Evolutionary conservation across 352 stramenopile genomes (phyloP).

Genomic region (Globisporangium cylindrosporum): DNA sequence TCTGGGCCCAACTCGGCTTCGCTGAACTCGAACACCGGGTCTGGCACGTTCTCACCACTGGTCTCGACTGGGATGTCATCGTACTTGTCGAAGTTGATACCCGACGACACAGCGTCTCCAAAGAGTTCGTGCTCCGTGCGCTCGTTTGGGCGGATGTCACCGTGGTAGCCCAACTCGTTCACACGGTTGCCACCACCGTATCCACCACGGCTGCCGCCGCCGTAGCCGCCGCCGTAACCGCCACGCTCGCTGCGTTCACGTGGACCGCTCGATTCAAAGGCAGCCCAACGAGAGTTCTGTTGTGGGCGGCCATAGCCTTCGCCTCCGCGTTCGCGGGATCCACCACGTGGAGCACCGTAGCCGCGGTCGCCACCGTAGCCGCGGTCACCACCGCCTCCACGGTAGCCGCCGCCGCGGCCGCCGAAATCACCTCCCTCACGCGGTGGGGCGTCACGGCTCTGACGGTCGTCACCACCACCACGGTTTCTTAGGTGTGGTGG

Average conservation of each 20-base stretch:
- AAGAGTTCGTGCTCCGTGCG: constrained; percentile 93
- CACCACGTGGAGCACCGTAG: constrained; percentile 25
- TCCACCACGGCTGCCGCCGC: constrained; percentile 36
- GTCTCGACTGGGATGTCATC: constrained; percentile 98
- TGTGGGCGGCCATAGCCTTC: constrained; percentile 14
- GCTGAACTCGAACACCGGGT: constrained; percentile 90
- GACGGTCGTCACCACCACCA: constrained; percentile 26
- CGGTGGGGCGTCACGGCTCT: constrained; percentile 22
- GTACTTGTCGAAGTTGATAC: constrained; percentile 99
- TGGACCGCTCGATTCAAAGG: constrained; percentile 37
- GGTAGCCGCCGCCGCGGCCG: constrained; percentile 23
- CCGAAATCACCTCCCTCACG: constrained; percentile 21
- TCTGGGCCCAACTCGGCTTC: constrained; percentile 89
- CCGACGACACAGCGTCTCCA: constrained; percentile 90
- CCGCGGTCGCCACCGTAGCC: constrained; percentile 20
- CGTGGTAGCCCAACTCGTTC: constrained; percentile 98
- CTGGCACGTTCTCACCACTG: constrained; percentile 91
- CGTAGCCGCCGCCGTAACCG: constrained; percentile 24
- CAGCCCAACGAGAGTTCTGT: constrained; percentile 55
- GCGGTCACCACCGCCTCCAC: constrained; percentile 25
- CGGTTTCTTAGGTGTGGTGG: constrained; percentile 65
- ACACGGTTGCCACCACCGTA: constrained; percentile 54
- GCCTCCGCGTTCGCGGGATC: constrained; percentile 32
- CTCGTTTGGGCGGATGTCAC: constrained; percentile 89
- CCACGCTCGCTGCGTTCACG: constrained; percentile 24